phyloP scores from a whole-genome alignment of 345 rosid genomes.

The Eucalyptus rudis region DNA sequence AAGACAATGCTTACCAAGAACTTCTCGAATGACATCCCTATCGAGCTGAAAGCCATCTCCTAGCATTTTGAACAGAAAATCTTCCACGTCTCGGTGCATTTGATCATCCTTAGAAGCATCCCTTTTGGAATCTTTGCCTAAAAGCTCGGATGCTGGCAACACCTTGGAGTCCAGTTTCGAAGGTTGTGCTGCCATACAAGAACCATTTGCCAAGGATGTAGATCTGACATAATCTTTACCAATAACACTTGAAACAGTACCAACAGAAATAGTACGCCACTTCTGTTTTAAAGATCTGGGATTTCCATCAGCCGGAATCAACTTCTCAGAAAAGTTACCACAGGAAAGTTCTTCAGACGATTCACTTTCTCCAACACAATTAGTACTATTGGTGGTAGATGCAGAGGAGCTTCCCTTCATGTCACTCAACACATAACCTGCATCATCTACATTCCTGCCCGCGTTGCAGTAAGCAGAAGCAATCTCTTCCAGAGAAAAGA shows the following conservation, averaged over 20 bases:
- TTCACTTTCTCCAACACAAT: background rate
- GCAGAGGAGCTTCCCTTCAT: constrained; percentile 1
- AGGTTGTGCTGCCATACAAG: constrained; percentile 15
- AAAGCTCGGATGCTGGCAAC: constrained; percentile 12
- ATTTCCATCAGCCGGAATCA: constrained; percentile 7
- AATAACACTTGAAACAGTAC: constrained; percentile 30
- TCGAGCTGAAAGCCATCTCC: constrained; percentile 34
- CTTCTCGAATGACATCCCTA: constrained; percentile 17
- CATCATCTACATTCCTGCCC: constrained; percentile 8
- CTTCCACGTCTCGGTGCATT: constrained; percentile 25
- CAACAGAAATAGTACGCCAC: constrained; percentile 23
- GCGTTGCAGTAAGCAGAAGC: constrained; percentile 34
- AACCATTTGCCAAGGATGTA: constrained; percentile 7
- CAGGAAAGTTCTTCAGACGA: background rate
- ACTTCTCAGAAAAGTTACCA: background rate
- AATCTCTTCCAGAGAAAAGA: constrained; percentile 28
- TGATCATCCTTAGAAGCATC: constrained; percentile 2
- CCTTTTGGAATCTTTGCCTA: constrained; percentile 6
- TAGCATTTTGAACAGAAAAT: constrained; percentile 35
- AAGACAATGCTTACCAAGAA: constrained; percentile 24
- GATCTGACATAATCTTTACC: constrained; percentile 29
- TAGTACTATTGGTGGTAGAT: background rate
- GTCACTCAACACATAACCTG: constrained; percentile 22
- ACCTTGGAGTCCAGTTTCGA: constrained; percentile 23
- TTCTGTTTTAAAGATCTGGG: constrained; percentile 16